Conservation (phyloP, 2,329 filamentous ascomycete species). For the Aspergillus fructus region DNA sequence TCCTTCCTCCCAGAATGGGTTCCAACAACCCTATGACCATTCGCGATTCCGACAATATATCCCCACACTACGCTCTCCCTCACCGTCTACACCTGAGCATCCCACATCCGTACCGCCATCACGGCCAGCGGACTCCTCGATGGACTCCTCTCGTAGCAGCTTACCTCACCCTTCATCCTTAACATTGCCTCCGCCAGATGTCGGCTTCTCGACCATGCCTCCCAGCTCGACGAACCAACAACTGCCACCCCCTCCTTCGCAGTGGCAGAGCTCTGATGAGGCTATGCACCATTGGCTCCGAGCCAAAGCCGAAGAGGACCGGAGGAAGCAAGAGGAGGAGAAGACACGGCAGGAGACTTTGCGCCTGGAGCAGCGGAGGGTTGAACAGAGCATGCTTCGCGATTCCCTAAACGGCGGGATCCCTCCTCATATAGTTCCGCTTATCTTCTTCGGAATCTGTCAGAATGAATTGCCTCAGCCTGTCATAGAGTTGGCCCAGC, state of each 20-base stretch:
- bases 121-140: slow-evolving; percentile 51
- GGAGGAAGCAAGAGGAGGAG: slow-evolving; percentile 66
- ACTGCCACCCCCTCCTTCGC: slow-evolving; percentile 63
- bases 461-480: slow-evolving; percentile 61
- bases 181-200: slow-evolving; percentile 53
- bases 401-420: slow-evolving; percentile 69
- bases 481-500: slow-evolving; percentile 67
- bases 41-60: slow-evolving; percentile 42
- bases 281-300: slow-evolving; percentile 70
- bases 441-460: slow-evolving; percentile 72
- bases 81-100: slow-evolving; percentile 34
- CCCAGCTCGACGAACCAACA: slow-evolving; percentile 46
- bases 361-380: slow-evolving; percentile 68
- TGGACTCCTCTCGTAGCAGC: slow-evolving; percentile 69
- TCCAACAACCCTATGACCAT: slow-evolving; percentile 51
- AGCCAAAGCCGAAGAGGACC: slow-evolving; percentile 71
- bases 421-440: slow-evolving; percentile 70
- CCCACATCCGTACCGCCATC: slow-evolving; percentile 27
- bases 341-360: slow-evolving; percentile 62
- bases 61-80: slow-evolving; percentile 39
- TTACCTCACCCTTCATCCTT: slow-evolving; percentile 68
- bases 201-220: slow-evolving; percentile 30
- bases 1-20: slow-evolving; percentile 48
- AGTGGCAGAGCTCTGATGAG: slow-evolving; percentile 68
- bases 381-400: slow-evolving; percentile 71